Percentiles rank a stretch among this genome's conserved stretches.
These are phyloP conservation scores for Citrus sp. DNA, from an alignment of 345 rosid genomes.

Conservation along the genomic window DNA sequence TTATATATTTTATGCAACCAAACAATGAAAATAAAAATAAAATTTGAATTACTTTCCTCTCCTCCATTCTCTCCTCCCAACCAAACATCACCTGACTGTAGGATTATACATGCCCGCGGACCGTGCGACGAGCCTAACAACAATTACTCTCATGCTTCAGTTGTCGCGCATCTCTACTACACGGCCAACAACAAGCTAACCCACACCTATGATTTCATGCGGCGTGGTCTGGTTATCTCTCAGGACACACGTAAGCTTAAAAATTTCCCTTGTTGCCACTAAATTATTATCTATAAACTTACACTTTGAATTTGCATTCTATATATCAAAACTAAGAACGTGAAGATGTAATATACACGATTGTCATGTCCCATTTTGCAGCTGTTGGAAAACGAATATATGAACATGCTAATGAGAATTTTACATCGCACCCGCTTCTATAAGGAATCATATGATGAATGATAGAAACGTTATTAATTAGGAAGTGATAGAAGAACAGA, in stretches of 20 bases:
- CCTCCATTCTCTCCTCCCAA: background rate
- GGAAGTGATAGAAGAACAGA: too few relatives aligned
- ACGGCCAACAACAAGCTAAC: slow-evolving; percentile 18
- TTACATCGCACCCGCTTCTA: too few relatives aligned
- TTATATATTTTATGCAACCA: too few relatives aligned
- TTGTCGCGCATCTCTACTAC: slow-evolving; percentile 34
- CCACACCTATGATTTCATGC: slow-evolving; percentile 31
- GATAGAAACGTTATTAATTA: too few relatives aligned
- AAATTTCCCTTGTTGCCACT: background rate
- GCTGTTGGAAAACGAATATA: background rate
- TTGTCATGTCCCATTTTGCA: background rate
- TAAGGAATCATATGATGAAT: too few relatives aligned
- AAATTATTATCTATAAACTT: too few relatives aligned
- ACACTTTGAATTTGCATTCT: too few relatives aligned
- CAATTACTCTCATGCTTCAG: slow-evolving; percentile 23
- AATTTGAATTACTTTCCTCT: background rate
- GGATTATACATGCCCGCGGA: slow-evolving; percentile 26
- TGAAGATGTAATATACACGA: background rate
- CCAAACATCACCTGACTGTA: slow-evolving; percentile 16
- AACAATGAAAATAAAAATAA: too few relatives aligned
- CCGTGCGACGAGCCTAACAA: slow-evolving; percentile 20
- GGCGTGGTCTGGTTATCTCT: slow-evolving; percentile 2
- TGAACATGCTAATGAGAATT: background rate
- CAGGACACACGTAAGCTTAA: background rate
- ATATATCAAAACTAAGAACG: too few relatives aligned